Conservation (phyloP, 352 stramenopile species). For the Thalassiosira ordinaria region DNA sequence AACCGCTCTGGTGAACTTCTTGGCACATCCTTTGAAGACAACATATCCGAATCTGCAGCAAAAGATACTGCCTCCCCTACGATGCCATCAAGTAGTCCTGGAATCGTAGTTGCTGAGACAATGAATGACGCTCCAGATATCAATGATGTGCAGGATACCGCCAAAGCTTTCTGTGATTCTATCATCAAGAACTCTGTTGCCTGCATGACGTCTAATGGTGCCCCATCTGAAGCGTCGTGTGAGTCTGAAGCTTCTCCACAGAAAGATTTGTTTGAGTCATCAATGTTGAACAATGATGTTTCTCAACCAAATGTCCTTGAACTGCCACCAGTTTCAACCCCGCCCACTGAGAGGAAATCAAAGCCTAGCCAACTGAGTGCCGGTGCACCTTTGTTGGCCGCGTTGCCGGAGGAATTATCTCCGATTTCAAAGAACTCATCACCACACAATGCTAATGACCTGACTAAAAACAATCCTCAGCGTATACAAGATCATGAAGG, state of each 20-base stretch:
- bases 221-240: too few species aligned
- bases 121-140: not conserved
- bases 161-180: slow-evolving; percentile 13
- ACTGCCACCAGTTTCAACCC: not conserved
- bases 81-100: not conserved
- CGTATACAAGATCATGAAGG: not conserved
- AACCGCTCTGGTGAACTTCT: not conserved
- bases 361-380: too few species aligned
- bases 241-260: not conserved
- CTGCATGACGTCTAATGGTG: slow-evolving; percentile 1
- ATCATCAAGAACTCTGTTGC: slow-evolving; percentile 2
- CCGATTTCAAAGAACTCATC: slow-evolving; percentile 42
- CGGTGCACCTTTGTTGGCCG: not conserved
- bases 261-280: too few species aligned
- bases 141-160: not conserved
- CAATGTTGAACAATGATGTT: too few species aligned
- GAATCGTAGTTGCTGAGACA: not conserved
- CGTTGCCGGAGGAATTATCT: slow-evolving; percentile 28
- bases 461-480: too few species aligned
- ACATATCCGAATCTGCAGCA: not conserved
- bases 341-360: not conserved
- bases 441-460: slow-evolving; percentile 36
- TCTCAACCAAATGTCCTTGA: too few species aligned
- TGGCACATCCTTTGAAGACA: slow-evolving; percentile 12
- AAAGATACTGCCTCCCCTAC: not conserved